Conservation (phyloP, 306 rosid genomes). For the Mimosa bimucronata region DNA sequence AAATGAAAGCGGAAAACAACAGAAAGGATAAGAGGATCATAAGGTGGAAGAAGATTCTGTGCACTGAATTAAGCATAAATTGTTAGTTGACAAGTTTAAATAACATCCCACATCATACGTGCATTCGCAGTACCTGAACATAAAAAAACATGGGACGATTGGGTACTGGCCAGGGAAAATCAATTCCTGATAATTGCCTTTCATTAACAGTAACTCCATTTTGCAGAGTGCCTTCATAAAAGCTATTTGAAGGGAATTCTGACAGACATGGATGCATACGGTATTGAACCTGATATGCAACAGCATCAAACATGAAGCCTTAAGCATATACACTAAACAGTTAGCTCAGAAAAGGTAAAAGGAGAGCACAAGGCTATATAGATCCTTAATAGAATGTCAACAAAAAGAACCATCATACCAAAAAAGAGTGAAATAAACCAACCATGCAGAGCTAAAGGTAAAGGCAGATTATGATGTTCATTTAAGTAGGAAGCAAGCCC, state of each 20-base stretch:
- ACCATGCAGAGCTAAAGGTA: background rate
- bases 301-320: constrained; percentile 22
- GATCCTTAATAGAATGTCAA: background rate
- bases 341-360: background rate
- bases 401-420: background rate
- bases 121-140: constrained; percentile 74
- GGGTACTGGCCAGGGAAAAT: constrained; percentile 99
- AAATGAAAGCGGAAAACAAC: background rate
- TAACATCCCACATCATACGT: constrained; percentile 7
- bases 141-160: constrained; percentile 99
- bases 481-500: background rate
- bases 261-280: constrained; percentile 99
- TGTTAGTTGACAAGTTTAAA: constrained; percentile 2
- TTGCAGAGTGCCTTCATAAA: constrained; percentile 97
- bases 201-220: constrained; percentile 97
- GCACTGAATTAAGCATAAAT: background rate
- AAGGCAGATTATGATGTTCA: background rate
- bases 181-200: constrained; percentile 93
- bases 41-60: background rate
- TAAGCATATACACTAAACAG: constrained; percentile 3
- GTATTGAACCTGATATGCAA: constrained; percentile 82
- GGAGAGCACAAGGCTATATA: background rate
- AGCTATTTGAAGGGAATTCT: constrained; percentile 98
- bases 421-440: background rate
- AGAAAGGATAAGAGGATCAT: background rate